Evolutionary conservation across 2,329 filamentous ascomycete species (phyloP).

Genomic region (Rosellinia necatrix): DNA sequence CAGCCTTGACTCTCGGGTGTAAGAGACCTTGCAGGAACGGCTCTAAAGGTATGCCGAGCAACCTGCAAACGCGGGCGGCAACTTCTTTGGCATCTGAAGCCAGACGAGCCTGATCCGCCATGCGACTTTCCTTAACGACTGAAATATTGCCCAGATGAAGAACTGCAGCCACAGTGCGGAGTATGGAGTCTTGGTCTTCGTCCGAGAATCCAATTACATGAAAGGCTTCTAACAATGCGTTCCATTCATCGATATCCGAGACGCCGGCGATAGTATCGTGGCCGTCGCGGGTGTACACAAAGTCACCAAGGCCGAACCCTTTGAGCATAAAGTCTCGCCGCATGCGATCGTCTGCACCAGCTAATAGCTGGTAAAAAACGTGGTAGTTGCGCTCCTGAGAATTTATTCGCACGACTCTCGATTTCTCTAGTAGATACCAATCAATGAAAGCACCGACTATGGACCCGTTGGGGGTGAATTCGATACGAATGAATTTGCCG

Average conservation of each 20-base stretch:
- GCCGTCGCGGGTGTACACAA: slow-evolving; percentile 87
- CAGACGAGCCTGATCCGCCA: slow-evolving; percentile 87
- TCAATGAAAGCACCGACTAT: slow-evolving; percentile 97
- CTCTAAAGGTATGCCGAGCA: slow-evolving; percentile 83
- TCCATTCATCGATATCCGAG: slow-evolving; percentile 91
- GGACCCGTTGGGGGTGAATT: slow-evolving; percentile 84
- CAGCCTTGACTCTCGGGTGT: slow-evolving; percentile 92
- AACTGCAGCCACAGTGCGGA: slow-evolving; percentile 87
- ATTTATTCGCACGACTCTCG: slow-evolving; percentile 90
- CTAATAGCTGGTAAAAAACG: slow-evolving; percentile 93
- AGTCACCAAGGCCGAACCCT: slow-evolving; percentile 78
- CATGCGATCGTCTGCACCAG: slow-evolving; percentile 75
- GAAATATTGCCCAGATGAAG: slow-evolving; percentile 91
- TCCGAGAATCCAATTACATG: slow-evolving; percentile 90
- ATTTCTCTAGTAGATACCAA: slow-evolving; percentile 98
- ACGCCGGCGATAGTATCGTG: slow-evolving; percentile 91
- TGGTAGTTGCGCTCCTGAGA: slow-evolving; percentile 93
- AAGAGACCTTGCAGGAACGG: slow-evolving; percentile 86
- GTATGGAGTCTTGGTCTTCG: slow-evolving; percentile 79
- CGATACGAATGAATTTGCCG: slow-evolving; percentile 97
- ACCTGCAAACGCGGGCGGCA: slow-evolving; percentile 76
- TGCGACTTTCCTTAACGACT: slow-evolving; percentile 87
- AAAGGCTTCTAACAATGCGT: slow-evolving; percentile 87
- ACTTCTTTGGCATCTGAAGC: slow-evolving; percentile 74
- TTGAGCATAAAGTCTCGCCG: slow-evolving; percentile 78